Evolutionary conservation across 805 yeast genomes (phyloP), one percentile per base, ranked within the genome.

Genomic region (Saccharomycopsis microspora): DNA sequence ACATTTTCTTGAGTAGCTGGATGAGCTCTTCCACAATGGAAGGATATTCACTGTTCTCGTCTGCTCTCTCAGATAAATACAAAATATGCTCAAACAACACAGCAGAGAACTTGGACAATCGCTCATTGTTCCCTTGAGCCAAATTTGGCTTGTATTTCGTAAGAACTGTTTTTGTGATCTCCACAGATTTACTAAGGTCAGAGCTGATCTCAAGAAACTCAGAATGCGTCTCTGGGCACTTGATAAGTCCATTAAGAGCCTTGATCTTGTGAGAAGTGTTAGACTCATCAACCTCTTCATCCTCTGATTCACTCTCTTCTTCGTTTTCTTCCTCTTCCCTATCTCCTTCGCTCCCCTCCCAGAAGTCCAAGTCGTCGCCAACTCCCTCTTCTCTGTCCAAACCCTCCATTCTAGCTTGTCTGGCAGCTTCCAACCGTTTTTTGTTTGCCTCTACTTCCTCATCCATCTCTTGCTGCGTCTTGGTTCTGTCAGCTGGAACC

Each of bases 81-180:
- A 85, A 60, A 7, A 77, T 64, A 57, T 85, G 87, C 54, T 80
- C 75, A 52, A 85, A 68, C 9, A 88, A 55, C 6, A 85, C 74
- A 3, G 74, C 70, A 1, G 84, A 73, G 57, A 89, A 82, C 3
- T 55, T 59, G 29, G 81, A 84, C 54, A 85, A 64, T 57, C 75
- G 80, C 51, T 79, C 84, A 59, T 85, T 87, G 62, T 90, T 88
- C 3, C 95, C 97, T 47, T 70, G 75, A 3, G 85, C 87, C 46
- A 85, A 68, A 53, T 81, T 78, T 9, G 97, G 95, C 53, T 84
- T 86, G 62, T 81, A 78, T 0, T 68, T 60, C 45, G 71, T 71
- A 48, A 85, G 64, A 39, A 88, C 72, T 48, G 73, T 71, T 44
- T 74, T 72, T 31, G 85, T 69, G 31, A 72, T 64, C 3, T 64